Evolutionary conservation across 805 yeast species (phyloP), one percentile per base, ranked within the genome.

Genomic region (Nakazawaea wyomingensis): DNA sequence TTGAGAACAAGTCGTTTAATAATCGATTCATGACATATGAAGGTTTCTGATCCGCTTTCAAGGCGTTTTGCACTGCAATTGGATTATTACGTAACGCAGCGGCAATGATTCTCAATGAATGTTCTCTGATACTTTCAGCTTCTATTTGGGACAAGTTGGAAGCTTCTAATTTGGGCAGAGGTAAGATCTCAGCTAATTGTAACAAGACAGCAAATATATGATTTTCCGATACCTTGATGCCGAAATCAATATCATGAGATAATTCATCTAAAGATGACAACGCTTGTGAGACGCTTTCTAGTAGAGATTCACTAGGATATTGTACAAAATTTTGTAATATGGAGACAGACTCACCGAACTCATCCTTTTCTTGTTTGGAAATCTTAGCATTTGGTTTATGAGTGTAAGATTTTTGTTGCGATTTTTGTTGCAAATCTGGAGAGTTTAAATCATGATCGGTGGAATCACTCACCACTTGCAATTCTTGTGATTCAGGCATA

Each of bases 41-140:
- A 11, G 43, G 43, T 11, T 33, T 38, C 27, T 64, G 45, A 9
- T 37, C 42, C 4, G 34, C 4, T 19, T 34, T 34, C 17, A 44
- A 44, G 11, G 73, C 62, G 42, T 66, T 66, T 2, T 59, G 59
- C 2, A 71, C 49, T 0, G 89, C 88, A 2, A 72, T 74, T 2
- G 78, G 79, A 55, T 89, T 89, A 57, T 88, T 88, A 52, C 96
- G 71, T 35, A 88, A 59, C 4, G 90, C 61, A 4, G 86, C 71
- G 0, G 85, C 81, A 45, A 89, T 65, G 22, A 83, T 66, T 47
- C 88, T 67, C 11, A 78, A 72, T 1, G 79, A 59, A 34, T 73
- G 52, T 45, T 87, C 93, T 45, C 70, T 65, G 1, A 68, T 38
- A n/a, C 43, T 50, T 0, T 39, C 40, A 6, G 22, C 49, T 38